phyloP scores from a whole-genome alignment of 2,329 filamentous ascomycete species.

The Aspergillus fructus region DNA sequence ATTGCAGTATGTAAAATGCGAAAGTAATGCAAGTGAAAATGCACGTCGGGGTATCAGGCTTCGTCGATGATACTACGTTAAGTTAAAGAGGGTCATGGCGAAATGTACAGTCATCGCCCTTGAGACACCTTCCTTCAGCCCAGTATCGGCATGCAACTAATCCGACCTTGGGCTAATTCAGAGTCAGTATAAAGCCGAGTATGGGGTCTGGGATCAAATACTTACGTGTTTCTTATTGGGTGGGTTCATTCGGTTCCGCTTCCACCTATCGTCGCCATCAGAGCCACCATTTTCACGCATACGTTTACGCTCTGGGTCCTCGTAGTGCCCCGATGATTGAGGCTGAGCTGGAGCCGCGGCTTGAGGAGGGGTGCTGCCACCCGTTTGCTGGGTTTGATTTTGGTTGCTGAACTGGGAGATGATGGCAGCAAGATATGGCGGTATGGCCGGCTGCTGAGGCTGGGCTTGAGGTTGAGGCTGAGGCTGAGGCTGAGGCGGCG shows the following conservation, averaged over 20 bases:
- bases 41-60: slow-evolving; percentile 17
- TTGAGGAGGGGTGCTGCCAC: slow-evolving; percentile 13
- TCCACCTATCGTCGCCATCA: slow-evolving; percentile 35
- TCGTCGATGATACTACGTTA: slow-evolving; percentile 1
- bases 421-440: slow-evolving; percentile 36
- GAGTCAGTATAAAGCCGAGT: slow-evolving; percentile 13
- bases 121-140: slow-evolving; percentile 54
- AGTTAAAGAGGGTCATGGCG: slow-evolving; percentile 40
- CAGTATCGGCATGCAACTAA: slow-evolving; percentile 53
- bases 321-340: slow-evolving; percentile 26
- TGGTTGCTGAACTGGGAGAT: slow-evolving; percentile 31
- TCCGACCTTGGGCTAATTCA: slow-evolving; percentile 42
- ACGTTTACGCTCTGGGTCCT: slow-evolving; percentile 44
- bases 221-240: slow-evolving; percentile 41
- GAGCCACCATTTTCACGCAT: slow-evolving; percentile 34
- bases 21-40: slow-evolving; percentile 10
- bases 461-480: slow-evolving; percentile 19
- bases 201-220: not conserved
- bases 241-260: slow-evolving; percentile 35
- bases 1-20: not conserved
- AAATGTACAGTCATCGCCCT: slow-evolving; percentile 54
- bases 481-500: slow-evolving; percentile 28
- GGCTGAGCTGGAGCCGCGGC: not conserved
- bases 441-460: slow-evolving; percentile 27
- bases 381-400: slow-evolving; percentile 23